phyloP scores from a whole-genome alignment of 768 basidiomycete genomes.

The Naganishia onofrii region DNA sequence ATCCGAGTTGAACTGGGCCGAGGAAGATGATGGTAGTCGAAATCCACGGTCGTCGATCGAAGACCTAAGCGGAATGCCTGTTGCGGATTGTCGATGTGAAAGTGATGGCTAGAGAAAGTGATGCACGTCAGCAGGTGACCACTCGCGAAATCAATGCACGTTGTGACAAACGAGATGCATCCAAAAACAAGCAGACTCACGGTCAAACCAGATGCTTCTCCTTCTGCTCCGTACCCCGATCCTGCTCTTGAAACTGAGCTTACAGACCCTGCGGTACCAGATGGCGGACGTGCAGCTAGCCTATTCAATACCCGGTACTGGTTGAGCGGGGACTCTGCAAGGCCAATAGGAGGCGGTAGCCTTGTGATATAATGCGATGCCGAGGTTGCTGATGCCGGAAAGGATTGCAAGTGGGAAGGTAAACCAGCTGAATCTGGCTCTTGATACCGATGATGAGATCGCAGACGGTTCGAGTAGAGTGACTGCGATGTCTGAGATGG shows the following conservation, averaged over 20 bases:
- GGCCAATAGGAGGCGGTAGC: not conserved
- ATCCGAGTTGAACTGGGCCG: not conserved
- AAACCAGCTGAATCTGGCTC: not conserved
- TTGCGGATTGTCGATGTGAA: constrained; percentile 6
- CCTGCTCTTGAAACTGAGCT: constrained; percentile 11
- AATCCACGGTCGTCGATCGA: constrained; percentile 3
- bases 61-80: not conserved
- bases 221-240: constrained; percentile 16
- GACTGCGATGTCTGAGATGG: not conserved
- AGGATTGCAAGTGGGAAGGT: not conserved
- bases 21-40: not conserved
- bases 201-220: constrained; percentile 8
- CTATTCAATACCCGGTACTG: constrained; percentile 13
- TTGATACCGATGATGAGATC: constrained; percentile 13
- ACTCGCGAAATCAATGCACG: no score
- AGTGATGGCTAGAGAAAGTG: constrained; percentile 1
- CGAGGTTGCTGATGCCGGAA: not conserved
- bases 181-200: not conserved
- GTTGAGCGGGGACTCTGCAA: not conserved
- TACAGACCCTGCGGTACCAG: not conserved
- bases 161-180: not conserved
- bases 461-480: not conserved
- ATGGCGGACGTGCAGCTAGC: constrained; percentile 14
- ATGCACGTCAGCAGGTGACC: not conserved
- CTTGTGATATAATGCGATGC: not conserved